These are phyloP conservation scores for Xylaria sp. DNA, from an alignment of 2,329 filamentous ascomycete species.

Conservation along the genomic window DNA sequence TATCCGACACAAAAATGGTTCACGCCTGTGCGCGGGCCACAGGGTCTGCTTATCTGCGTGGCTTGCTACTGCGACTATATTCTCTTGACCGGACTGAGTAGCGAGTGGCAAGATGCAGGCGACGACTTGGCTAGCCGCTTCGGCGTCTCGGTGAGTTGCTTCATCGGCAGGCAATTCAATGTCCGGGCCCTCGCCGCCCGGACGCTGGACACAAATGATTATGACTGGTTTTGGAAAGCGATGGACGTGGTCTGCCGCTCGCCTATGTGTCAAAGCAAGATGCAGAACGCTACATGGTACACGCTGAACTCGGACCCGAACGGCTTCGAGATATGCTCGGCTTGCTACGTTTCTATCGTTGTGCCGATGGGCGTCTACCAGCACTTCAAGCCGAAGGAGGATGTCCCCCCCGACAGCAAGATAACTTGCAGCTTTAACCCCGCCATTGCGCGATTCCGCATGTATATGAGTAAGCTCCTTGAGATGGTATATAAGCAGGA, in stretches of 20 bases:
- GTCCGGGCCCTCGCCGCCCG: conserved; percentile 17
- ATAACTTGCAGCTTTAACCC: conserved; percentile 33
- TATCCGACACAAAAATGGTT: conserved; percentile 29
- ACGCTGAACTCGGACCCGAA: conserved; percentile 24
- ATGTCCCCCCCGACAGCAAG: neutral
- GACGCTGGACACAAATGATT: conserved; percentile 23
- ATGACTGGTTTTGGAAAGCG: conserved; percentile 23
- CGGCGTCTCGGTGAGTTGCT: conserved; percentile 30
- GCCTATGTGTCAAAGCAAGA: conserved; percentile 18
- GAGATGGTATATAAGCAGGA: conserved; percentile 33
- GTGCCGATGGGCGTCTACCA: conserved; percentile 26
- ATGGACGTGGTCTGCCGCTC: conserved; percentile 17
- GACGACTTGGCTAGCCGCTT: conserved; percentile 13
- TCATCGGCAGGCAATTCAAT: conserved; percentile 25
- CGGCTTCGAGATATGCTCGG: conserved; percentile 30
- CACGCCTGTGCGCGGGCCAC: conserved; percentile 24
- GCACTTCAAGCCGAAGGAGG: conserved; percentile 26
- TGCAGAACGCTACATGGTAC: conserved; percentile 26
- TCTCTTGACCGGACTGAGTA: conserved; percentile 21
- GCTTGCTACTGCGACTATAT: conserved; percentile 33
- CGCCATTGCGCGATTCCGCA: conserved; percentile 19
- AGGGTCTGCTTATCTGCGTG: conserved; percentile 31
- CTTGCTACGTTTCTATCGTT: conserved; percentile 25
- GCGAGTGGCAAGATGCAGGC: conserved; percentile 24
- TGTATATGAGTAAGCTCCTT: conserved; percentile 26